Conservation (phyloP, 768 basidiomycete species). For the Tulasnella sp. region DNA sequence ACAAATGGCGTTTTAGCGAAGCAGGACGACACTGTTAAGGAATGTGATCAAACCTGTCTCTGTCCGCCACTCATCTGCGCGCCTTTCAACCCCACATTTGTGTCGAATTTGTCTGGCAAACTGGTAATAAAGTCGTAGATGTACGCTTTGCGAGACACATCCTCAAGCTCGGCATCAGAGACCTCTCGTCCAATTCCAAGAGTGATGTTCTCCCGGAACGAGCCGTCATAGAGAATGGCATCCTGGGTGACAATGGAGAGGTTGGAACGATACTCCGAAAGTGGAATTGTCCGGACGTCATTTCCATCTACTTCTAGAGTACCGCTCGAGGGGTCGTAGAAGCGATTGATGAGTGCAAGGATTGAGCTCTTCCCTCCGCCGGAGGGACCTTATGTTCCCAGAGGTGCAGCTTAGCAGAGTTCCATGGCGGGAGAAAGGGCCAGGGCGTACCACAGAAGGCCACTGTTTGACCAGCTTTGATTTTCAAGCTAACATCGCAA, state of each 20-base stretch:
- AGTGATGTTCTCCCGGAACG: constrained; percentile 33
- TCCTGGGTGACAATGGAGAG: constrained; percentile 38
- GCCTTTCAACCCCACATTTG: constrained; percentile 36
- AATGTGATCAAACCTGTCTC: constrained; percentile 29
- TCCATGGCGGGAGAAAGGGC: not conserved
- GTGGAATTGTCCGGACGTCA: constrained; percentile 33
- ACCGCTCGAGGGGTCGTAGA: constrained; percentile 35
- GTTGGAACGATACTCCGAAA: constrained; percentile 31
- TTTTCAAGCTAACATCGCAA: constrained; percentile 30
- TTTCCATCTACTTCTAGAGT: constrained; percentile 33
- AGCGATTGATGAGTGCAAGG: constrained; percentile 35
- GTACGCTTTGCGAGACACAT: not conserved
- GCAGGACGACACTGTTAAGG: not conserved
- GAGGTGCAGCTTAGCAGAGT: not conserved
- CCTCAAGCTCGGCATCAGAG: not conserved
- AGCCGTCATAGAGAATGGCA: constrained; percentile 35
- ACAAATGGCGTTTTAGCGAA: not conserved
- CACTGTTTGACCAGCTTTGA: constrained; percentile 33
- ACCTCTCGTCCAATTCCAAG: constrained; percentile 24
- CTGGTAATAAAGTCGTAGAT: constrained; percentile 24
- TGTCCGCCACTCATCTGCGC: constrained; percentile 35
- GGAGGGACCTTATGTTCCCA: not conserved
- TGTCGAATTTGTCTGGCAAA: constrained; percentile 33
- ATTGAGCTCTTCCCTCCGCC: constrained; percentile 28
- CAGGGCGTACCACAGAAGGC: constrained; percentile 35